Conservation (phyloP, 2,329 filamentous ascomycete genomes). For the Hymenoscyphus occultus region DNA sequence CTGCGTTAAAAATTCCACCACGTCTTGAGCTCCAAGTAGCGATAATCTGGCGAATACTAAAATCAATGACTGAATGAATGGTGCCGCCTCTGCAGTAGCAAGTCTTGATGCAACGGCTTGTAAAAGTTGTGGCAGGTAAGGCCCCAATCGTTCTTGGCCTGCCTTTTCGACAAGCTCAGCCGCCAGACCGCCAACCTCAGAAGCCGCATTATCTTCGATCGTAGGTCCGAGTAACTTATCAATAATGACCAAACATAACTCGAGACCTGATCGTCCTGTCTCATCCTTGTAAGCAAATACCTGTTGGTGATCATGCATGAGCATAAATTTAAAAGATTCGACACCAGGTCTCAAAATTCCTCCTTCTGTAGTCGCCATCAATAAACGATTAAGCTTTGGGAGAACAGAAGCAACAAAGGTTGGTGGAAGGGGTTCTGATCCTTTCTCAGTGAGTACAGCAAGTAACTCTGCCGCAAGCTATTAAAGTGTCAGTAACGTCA, state of each 20-base stretch:
- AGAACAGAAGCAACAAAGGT: constrained; percentile 83
- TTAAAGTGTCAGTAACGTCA: constrained; percentile 25
- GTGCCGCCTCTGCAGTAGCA: constrained; percentile 75
- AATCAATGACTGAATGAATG: constrained; percentile 93
- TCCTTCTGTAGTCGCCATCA: constrained; percentile 82
- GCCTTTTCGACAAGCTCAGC: constrained; percentile 95
- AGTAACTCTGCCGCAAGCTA: constrained; percentile 81
- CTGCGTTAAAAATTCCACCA: constrained; percentile 85
- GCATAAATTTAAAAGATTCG: constrained; percentile 81
- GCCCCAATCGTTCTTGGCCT: constrained; percentile 84
- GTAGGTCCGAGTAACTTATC: constrained; percentile 80
- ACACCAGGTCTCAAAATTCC: constrained; percentile 85
- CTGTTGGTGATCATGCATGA: constrained; percentile 86
- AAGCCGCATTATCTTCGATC: constrained; percentile 89
- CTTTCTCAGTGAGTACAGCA: constrained; percentile 75
- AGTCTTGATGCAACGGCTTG: constrained; percentile 84
- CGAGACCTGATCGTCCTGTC: constrained; percentile 75
- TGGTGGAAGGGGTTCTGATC: constrained; percentile 77
- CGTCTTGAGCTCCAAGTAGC: constrained; percentile 78
- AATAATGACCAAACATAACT: constrained; percentile 86
- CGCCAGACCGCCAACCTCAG: constrained; percentile 92
- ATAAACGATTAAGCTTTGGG: constrained; percentile 79
- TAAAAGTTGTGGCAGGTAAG: constrained; percentile 83
- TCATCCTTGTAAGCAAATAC: constrained; percentile 84
- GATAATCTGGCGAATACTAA: constrained; percentile 91